Conservation (phyloP, 176 grass and related monocot genomes). For the Triticum aestivum region IWGSC_CS_RefSeq_v2.1 NC_057809.1:501692669-501693168, state of each 20-base stretch:
- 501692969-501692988: neutral
- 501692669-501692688: conserved; percentile 39
- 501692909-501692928: neutral
- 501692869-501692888: neutral
- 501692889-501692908: neutral
- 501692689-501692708: conserved; percentile 27
- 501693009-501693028: neutral
- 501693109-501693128: conserved; percentile 1
- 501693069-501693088: conserved; percentile 24
- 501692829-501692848: neutral
- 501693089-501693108: neutral
- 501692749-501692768: neutral
- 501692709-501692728: conserved; percentile 17
- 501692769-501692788: conserved; percentile 28
- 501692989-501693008: neutral
- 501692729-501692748: neutral
- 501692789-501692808: conserved; percentile 19
- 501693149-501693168: neutral
- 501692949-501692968: neutral
- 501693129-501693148: neutral
- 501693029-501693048: neutral
- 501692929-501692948: no score
- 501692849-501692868: neutral
- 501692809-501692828: neutral
- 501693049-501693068: neutral